A percentile compares a stretch with the other conserved stretches of the same genome.
Conservation (phyloP, 2,329 filamentous ascomycete species). For the Rutstroemia sydowiana region DNA sequence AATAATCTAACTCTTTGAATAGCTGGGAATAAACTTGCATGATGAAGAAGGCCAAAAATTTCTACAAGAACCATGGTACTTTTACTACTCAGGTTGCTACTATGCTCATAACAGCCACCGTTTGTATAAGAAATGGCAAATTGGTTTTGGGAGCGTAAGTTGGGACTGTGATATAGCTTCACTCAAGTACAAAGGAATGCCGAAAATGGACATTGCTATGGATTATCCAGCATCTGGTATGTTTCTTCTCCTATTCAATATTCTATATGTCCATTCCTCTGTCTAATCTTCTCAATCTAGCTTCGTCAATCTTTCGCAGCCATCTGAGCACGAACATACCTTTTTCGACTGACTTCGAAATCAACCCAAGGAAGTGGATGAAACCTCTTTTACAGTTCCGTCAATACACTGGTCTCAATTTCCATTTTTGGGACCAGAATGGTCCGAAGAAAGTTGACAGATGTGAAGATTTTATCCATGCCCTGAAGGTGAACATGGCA, state of each 20-base stretch:
- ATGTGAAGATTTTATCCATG: neutral
- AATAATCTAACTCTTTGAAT: neutral
- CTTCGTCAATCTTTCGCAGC: neutral
- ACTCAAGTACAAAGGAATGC: slow-evolving; percentile 7
- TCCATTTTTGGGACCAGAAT: slow-evolving; percentile 1
- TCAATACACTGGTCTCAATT: slow-evolving; percentile 1
- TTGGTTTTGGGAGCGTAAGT: slow-evolving; percentile 12
- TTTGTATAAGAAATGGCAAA: slow-evolving; percentile 16
- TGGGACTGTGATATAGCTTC: slow-evolving; percentile 18
- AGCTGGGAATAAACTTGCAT: neutral
- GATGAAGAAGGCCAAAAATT: neutral
- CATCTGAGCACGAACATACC: neutral
- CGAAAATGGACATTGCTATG: slow-evolving; percentile 4
- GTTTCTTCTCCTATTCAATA: neutral
- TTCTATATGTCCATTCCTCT: too few relatives aligned
- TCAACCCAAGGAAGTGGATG: neutral
- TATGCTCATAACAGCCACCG: slow-evolving; percentile 13
- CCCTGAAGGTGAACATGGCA: neutral
- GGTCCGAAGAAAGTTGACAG: neutral
- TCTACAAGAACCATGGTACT: slow-evolving; percentile 13
- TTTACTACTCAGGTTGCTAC: slow-evolving; percentile 21
- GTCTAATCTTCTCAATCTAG: neutral
- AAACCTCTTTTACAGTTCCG: slow-evolving; percentile 1
- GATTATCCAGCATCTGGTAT: neutral
- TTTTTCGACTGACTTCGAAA: neutral